Evolutionary conservation across 768 basidiomycete genomes (phyloP).

Genomic region (Phylloporus scabripes): DNA sequence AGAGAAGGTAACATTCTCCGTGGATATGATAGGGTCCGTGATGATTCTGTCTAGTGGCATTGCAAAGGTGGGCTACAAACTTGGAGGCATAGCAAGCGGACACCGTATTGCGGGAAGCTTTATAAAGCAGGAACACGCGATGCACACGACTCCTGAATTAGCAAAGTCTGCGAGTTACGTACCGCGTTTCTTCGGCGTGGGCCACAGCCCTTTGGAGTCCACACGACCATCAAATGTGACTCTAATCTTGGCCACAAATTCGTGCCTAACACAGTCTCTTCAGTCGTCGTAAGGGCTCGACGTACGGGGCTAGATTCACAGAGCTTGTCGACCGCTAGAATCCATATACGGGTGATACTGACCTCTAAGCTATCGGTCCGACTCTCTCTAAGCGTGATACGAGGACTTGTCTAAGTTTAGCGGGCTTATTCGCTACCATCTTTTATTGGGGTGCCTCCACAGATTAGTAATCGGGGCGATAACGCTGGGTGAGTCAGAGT

Average conservation of each 20-base stretch:
- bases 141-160: conserved; percentile 11
- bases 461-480: conserved; percentile 14
- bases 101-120: background rate
- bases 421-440: no score
- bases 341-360: background rate
- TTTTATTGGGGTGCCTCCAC: no score
- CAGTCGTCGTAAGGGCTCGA: background rate
- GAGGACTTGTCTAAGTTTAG: no score
- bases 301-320: background rate
- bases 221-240: background rate
- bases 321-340: background rate
- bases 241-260: background rate
- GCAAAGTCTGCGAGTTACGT: conserved; percentile 15
- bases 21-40: conserved; percentile 32
- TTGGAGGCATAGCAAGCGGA: conserved; percentile 7
- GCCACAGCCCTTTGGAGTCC: conserved; percentile 1
- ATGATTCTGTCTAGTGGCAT: conserved; percentile 30
- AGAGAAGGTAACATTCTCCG: conserved; percentile 28
- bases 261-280: background rate
- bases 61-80: background rate
- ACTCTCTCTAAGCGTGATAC: no score
- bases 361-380: background rate
- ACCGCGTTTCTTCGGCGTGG: conserved; percentile 13
- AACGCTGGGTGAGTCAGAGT: background rate
- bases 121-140: conserved; percentile 24